Percentiles rank a stretch among this genome's conserved stretches.
These are phyloP conservation scores for Magnaporthales sp. DNA, from an alignment of 2,329 filamentous ascomycete species.

Conservation along the genomic window DNA sequence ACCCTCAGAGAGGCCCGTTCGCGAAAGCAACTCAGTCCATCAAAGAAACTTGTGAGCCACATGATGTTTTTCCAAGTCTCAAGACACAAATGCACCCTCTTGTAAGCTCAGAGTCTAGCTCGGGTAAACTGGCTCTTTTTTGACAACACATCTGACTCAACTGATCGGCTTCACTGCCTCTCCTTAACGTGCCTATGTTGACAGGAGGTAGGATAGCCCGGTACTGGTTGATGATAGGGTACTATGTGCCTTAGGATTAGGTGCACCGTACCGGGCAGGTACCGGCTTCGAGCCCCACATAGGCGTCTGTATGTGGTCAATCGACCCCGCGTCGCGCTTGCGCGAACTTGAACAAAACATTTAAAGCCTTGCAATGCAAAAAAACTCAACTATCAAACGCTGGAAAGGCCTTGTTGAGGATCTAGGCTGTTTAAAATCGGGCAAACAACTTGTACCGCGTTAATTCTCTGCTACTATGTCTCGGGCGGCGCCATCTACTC, in stretches of 20 bases:
- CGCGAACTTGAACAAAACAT: too few species aligned
- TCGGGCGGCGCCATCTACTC: conserved; percentile 35
- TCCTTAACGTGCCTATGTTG: too few species aligned
- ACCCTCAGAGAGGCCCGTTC: neutral
- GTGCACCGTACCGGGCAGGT: too few species aligned
- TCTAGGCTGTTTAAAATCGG: neutral
- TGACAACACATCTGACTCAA: too few species aligned
- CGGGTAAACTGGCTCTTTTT: too few species aligned
- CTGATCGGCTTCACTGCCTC: too few species aligned
- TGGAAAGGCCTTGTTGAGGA: neutral
- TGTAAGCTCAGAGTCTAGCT: neutral
- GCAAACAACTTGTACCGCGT: neutral
- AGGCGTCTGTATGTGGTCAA: neutral
- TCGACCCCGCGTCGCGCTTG: neutral
- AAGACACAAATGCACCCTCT: neutral
- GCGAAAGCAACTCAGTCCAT: neutral
- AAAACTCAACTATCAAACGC: neutral
- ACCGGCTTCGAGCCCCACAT: too few species aligned
- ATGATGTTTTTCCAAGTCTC: neutral
- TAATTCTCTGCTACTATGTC: conserved; percentile 31
- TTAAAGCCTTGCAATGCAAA: neutral
- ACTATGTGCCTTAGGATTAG: too few species aligned
- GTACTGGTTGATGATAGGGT: too few species aligned
- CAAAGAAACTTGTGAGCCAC: neutral
- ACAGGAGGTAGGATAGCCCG: too few species aligned